Evolutionary conservation across 768 basidiomycete genomes (phyloP), one percentile per base, ranked within the genome.

Genomic region (Termitomyces sp.): DNA sequence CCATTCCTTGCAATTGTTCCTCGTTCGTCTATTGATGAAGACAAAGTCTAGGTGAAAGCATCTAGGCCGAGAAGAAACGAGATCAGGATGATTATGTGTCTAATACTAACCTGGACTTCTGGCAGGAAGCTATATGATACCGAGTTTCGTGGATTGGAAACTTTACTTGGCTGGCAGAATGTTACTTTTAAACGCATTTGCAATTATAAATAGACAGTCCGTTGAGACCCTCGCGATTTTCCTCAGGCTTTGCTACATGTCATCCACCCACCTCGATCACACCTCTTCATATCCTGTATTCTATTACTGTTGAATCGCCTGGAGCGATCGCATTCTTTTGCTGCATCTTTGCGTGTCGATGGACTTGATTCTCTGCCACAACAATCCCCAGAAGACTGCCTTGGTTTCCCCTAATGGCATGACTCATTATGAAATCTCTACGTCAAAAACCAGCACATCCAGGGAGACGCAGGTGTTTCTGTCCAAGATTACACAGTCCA

Each of bases 341-440:
- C n/a, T 54, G 16, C 45, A 36, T 49, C 24, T 45, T 31, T 20
- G 45, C 15, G 22, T 33, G 15, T 11, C 48, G 15, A 83, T 84
- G 82, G 78, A 82, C 56, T 71, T 84, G 16, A 83, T 80, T 66
- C 76, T 85, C 51, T 68, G 78, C 18, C 79, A 78, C 31, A 79
- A 82, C 66, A 76, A 82, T 60, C 80, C 80, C 8, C 73, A 78
- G 61, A 73, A 76, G 56, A 80, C 80, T 8, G 72, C 75, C 15
- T 70, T 85, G 48, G 73, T 83, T 30, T 82, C 82, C 15, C 67
- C 77, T 22, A 80, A 80, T 62, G 81, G 82, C 30, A 75, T 76
- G 41, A 73, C 77, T 20, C 79, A 81, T 61, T 85, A 82, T 65
- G 73, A 74, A 57, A 72, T 83, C 60, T 69, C 67, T 27, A 84